Evolutionary conservation across 1,284 basidiomycete species (phyloP).

Genomic region (Pseudozyma thailandica): DNA sequence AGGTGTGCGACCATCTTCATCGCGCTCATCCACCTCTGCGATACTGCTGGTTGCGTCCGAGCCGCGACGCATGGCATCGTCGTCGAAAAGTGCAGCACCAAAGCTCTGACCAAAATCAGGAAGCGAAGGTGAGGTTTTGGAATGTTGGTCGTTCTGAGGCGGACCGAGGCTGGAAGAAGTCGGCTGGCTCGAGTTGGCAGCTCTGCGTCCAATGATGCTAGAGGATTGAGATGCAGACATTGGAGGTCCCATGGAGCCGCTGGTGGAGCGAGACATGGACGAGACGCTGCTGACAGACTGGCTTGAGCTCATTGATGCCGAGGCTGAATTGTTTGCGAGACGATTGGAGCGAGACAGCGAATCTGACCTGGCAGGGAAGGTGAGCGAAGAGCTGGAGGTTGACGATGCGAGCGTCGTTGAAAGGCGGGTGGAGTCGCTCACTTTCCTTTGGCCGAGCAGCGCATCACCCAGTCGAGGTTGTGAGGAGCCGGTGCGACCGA

Average conservation of each 20-base stretch:
- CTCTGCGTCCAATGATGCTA: constrained; percentile 6
- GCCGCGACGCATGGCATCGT: constrained; percentile 7
- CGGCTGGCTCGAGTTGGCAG: constrained; percentile 2
- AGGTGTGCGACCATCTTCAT: constrained; percentile 21
- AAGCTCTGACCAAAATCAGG: constrained; percentile 41
- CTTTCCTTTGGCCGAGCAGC: constrained; percentile 43
- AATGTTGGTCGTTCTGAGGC: constrained; percentile 1
- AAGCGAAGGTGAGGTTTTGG: constrained; percentile 39
- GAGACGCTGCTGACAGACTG: constrained; percentile 24
- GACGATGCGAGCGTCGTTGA: constrained; percentile 26
- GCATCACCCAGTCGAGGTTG: constrained; percentile 50
- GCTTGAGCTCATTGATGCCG: constrained; percentile 20
- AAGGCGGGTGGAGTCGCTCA: constrained; percentile 33
- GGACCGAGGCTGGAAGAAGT: not conserved
- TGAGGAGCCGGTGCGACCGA: constrained; percentile 26
- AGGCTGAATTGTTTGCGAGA: constrained; percentile 12
- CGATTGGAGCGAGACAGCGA: constrained; percentile 27
- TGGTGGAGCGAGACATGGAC: constrained; percentile 35
- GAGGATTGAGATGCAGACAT: constrained; percentile 29
- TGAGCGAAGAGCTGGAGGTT: constrained; percentile 34
- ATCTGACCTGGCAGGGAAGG: constrained; percentile 37
- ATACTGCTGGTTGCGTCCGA: constrained; percentile 24
- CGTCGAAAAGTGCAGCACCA: constrained; percentile 34
- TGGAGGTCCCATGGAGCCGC: constrained; percentile 43
- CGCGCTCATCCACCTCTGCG: constrained; percentile 31